A percentile compares a stretch with the other conserved stretches of the same genome.
These are phyloP conservation scores for Dendrothele bispora DNA, from an alignment of 768 basidiomycete species.

Conservation along the genomic window DNA sequence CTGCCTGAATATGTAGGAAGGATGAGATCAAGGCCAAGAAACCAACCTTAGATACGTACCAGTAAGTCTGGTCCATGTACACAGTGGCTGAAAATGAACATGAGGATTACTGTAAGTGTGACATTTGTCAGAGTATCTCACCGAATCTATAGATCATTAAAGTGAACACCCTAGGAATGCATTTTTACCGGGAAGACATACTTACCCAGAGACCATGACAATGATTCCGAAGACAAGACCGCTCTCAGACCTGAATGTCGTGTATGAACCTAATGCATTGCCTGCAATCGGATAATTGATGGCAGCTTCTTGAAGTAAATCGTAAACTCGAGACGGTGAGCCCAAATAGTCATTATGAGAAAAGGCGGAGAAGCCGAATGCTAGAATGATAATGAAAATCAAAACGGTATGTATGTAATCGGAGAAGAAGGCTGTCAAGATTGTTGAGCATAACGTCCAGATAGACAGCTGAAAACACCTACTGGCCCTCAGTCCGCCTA, in stretches of 20 bases:
- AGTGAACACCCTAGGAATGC: background rate
- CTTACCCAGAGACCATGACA: conserved; percentile 23
- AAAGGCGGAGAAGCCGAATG: conserved; percentile 19
- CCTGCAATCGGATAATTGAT: conserved; percentile 13
- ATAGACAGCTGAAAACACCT: background rate
- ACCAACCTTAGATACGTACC: conserved; percentile 4
- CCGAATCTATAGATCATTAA: conserved; percentile 2
- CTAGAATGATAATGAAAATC: conserved; percentile 26
- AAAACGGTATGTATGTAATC: conserved; percentile 30
- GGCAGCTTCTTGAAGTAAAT: conserved; percentile 16
- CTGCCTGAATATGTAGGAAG: conserved; percentile 20
- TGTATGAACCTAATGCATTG: conserved; percentile 18
- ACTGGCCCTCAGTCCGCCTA: conserved; percentile 21
- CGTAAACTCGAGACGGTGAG: conserved; percentile 12
- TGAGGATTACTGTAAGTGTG: background rate
- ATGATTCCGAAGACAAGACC: conserved; percentile 25
- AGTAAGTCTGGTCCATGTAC: conserved; percentile 22
- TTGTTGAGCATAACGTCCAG: background rate
- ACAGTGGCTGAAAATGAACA: conserved; percentile 7
- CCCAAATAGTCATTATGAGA: conserved; percentile 3
- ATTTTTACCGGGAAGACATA: background rate
- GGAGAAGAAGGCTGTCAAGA: conserved; percentile 8
- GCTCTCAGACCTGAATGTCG: conserved; percentile 19
- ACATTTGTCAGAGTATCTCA: conserved; percentile 2
- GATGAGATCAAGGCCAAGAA: background rate